Evolutionary conservation across 805 yeast genomes (phyloP), one percentile per base, ranked within the genome.

Genomic region (Candida vartiovaarae): DNA sequence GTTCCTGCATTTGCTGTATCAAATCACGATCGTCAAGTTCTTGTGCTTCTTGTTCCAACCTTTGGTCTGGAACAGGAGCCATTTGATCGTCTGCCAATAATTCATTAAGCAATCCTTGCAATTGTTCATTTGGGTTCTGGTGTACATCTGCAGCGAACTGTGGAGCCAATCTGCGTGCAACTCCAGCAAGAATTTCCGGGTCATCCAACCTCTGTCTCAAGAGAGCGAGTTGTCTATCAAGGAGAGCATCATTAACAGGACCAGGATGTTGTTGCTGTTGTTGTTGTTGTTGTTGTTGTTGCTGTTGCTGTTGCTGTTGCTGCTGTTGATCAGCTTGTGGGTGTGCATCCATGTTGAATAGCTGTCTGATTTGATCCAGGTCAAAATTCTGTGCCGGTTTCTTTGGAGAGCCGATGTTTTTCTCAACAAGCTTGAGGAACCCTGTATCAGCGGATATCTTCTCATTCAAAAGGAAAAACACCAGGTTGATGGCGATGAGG

Each of bases 391-490:
- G 10, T 31, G 29, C 23, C 15, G 26, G 26, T 23, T 27, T 27
- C n/a, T 28, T 27, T 30, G 35, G 15, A 11, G 6, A 8, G 34
- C 93, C 93, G 38, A 84, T 75, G 46, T 72, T 75, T 49, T 70
- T 76, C 42, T 71, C 59, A 15, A 84, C 65, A 57, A 82, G 69
- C 55, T 76, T 78, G 28, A 67, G 61, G 58, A 81, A 82, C 0
- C 87, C 88, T 39, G 80, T 78, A 58, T 84, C 95, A 43, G 79
- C 66, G 2, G 77, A 75, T 11, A 84, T 82, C 78, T 84, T 79
- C 52, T 83, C 89, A 56, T 82, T 84, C 48, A 75, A 79, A 24
- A 80, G 66, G 55, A 76, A 75, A 6, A 78, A 45, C 5, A 77
- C 72, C 15, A 75, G 48, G 44, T 68, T 71, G 26, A 72, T 59